phyloP scores from a whole-genome alignment of 768 basidiomycete genomes.

The Trametes sanguinea region DNA sequence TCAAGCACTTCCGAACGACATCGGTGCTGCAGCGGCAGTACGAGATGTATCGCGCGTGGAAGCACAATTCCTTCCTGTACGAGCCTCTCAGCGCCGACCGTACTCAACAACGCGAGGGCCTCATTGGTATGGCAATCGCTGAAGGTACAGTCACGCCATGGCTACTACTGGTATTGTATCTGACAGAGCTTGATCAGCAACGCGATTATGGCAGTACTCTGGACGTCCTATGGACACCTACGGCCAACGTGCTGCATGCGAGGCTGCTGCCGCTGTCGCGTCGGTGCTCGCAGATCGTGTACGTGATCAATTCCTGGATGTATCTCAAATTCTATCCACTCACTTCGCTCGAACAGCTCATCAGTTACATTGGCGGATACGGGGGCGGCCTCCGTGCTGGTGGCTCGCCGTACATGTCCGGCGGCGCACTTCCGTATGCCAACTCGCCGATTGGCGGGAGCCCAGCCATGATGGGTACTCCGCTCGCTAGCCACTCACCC shows the following conservation, averaged over 20 bases:
- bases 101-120: conserved; percentile 63
- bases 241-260: conserved; percentile 53
- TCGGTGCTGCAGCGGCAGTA: conserved; percentile 80
- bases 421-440: not conserved
- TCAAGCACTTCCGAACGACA: conserved; percentile 54
- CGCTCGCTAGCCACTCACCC: not conserved
- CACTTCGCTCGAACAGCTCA: not conserved
- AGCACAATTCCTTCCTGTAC: conserved; percentile 49
- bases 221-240: conserved; percentile 46
- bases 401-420: conserved; percentile 1
- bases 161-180: not conserved
- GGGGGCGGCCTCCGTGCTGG: not conserved
- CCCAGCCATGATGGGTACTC: not conserved
- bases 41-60: conserved; percentile 72
- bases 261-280: conserved; percentile 70
- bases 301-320: not conserved
- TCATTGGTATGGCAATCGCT: conserved; percentile 67
- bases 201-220: conserved; percentile 48
- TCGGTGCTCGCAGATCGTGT: conserved; percentile 19
- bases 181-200: conserved; percentile 41
- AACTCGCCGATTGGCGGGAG: not conserved
- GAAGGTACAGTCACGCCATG: conserved; percentile 51
- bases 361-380: not conserved
- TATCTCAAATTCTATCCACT: not conserved
- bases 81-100: conserved; percentile 58